Evolutionary conservation across 164 flowering plant genomes (phyloP), one percentile per base, ranked within the genome.

Genomic region (Kingdonia uniflora): DNA sequence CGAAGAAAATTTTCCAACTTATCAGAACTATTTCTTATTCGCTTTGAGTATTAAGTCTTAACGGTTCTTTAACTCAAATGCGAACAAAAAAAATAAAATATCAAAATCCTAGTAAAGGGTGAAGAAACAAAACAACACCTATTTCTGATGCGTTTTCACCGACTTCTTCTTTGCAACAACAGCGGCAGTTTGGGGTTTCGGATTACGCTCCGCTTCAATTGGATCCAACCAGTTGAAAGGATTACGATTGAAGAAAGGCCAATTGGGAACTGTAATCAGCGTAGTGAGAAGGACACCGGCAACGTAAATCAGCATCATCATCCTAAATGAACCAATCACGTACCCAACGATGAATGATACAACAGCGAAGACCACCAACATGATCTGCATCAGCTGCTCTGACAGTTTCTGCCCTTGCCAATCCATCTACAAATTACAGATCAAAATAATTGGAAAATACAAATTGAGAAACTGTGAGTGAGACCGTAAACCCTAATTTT

Each of bases 341-440:
- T 83, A 87, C 4, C 95, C 95, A 8, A 67, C 41, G 11, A 59
- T 58, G 29, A 85, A 83, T 2, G 90, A 87, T 37, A 60, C 75
- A 22, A 68, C 73, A 1, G 92, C 96, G 29, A 73, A 81, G 1
- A 51, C 71, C 43, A 82, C 62, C 45, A 91, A 77, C 79, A 91
- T 25, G 43, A 84, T 68, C 73, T 85, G 98, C 96, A 91, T 85
- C 74, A 85, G 56, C 60, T 81, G 82, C 76, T 91, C 98, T 25
- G 92, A 80, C 16, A 80, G 66, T 69, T 82, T 91, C 61, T 91
- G 98, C 47, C 98, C 98, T 76, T 85, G 87, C 98, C 98, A 91
- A 74, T 87, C 96, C 98, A 90, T 90, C 4, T 29, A 4, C 8
- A 29, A n/a, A n/a, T n/a, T n/a, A n/a, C n/a, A n/a, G n/a, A n/a